Evolutionary conservation across 169 alveolate genomes (phyloP).

Genomic region (Theileria annulata): DNA sequence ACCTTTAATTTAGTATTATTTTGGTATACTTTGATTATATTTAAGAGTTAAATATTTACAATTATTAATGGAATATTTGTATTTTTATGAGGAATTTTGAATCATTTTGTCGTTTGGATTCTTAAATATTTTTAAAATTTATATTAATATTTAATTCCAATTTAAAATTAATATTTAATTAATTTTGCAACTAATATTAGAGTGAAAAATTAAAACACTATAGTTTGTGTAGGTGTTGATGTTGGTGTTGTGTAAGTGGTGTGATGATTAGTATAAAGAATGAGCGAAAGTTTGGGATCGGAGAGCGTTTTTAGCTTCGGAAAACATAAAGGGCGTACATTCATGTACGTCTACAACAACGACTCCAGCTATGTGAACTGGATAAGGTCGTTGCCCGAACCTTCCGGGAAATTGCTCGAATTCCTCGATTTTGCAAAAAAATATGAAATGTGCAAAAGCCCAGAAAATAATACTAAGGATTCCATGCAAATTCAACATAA

Average conservation of each 20-base stretch:
- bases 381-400: constrained; percentile 65
- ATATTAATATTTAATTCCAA: too few relatives aligned
- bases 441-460: constrained; percentile 15
- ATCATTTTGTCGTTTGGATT: too few relatives aligned
- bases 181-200: too few relatives aligned
- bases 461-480: neutral
- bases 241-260: too few relatives aligned
- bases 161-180: too few relatives aligned
- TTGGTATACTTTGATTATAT: neutral
- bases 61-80: too few relatives aligned
- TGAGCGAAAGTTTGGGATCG: neutral
- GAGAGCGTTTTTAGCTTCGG: constrained; percentile 64
- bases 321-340: constrained; percentile 73
- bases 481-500: neutral
- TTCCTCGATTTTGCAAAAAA: constrained; percentile 56
- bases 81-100: too few relatives aligned
- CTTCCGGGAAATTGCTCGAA: constrained; percentile 61
- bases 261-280: neutral
- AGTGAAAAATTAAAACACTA: too few relatives aligned
- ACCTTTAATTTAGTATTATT: constrained; percentile 2
- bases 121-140: too few relatives aligned
- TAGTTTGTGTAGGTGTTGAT: too few relatives aligned
- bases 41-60: too few relatives aligned
- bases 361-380: constrained; percentile 68
- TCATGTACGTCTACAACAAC: constrained; percentile 67